These are phyloP conservation scores for Plasmodium gonderi DNA, from an alignment of 169 alveolate genomes.

Conservation along the genomic window DNA sequence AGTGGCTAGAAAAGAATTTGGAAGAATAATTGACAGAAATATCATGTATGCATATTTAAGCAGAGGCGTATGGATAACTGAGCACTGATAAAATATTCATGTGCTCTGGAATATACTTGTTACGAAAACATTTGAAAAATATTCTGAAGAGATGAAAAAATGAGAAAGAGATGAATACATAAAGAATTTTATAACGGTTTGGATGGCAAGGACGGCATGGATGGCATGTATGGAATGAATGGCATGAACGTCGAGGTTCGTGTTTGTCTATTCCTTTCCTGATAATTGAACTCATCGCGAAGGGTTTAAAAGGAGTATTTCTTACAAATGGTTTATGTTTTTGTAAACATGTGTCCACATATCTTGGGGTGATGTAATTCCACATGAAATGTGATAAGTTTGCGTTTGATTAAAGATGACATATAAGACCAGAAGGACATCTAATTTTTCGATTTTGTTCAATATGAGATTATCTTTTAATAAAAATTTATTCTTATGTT, in stretches of 20 bases:
- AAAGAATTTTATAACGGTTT: too few species aligned
- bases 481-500: conserved; percentile 44
- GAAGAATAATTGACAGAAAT: not conserved
- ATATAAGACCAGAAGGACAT: conserved; percentile 44
- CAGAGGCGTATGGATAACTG: too few species aligned
- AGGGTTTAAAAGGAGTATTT: not conserved
- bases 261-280: too few species aligned
- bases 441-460: conserved; percentile 61
- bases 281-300: too few species aligned
- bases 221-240: too few species aligned
- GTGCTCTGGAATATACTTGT: too few species aligned
- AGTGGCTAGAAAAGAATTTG: not conserved
- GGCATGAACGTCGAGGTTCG: too few species aligned
- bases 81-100: too few species aligned
- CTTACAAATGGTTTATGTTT: conserved; percentile 38
- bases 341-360: conserved; percentile 16
- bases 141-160: not conserved
- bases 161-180: not conserved
- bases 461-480: conserved; percentile 52
- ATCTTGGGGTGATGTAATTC: conserved; percentile 68
- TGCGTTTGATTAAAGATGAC: conserved; percentile 45
- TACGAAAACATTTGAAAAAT: too few species aligned
- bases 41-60: too few species aligned
- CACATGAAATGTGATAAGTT: conserved; percentile 64
- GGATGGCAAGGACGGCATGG: too few species aligned